Percentiles rank a stretch among this genome's conserved stretches.
Evolutionary conservation across 2,329 filamentous ascomycete species (phyloP).

Genomic region (Fusarium drepaniforme): DNA sequence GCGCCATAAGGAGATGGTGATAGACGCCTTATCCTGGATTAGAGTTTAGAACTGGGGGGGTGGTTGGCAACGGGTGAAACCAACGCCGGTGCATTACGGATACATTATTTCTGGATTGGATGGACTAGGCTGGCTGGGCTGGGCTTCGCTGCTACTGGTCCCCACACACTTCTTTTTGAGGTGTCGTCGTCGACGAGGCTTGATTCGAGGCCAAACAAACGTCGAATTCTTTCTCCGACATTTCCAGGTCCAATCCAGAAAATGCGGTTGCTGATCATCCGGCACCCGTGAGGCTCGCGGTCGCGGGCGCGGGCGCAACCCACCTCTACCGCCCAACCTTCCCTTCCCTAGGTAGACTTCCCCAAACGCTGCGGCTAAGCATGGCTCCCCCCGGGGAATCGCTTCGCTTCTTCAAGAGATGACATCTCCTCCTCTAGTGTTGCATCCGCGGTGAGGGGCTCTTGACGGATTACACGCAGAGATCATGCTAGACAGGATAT

Average conservation of each 20-base stretch:
- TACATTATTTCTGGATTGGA: neutral
- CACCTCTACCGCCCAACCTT: constrained; percentile 5
- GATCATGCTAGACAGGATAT: constrained; percentile 27
- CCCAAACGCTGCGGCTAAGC: constrained; percentile 22
- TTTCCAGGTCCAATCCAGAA: constrained; percentile 33
- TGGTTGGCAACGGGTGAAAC: constrained; percentile 32
- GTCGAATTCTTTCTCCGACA: constrained; percentile 22
- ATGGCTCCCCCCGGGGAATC: constrained; percentile 23
- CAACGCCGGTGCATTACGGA: constrained; percentile 11
- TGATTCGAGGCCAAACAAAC: constrained; percentile 29
- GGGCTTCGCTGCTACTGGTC: neutral
- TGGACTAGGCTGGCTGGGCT: neutral
- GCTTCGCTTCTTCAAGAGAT: neutral
- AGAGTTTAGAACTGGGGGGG: constrained; percentile 33
- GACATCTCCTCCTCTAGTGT: constrained; percentile 12
- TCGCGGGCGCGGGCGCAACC: constrained; percentile 5
- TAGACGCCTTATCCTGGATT: constrained; percentile 25
- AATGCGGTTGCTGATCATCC: constrained; percentile 28
- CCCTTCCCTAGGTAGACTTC: neutral
- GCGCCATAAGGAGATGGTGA: constrained; percentile 25
- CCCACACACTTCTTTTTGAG: constrained; percentile 20
- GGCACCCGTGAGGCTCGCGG: constrained; percentile 25
- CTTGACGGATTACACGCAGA: constrained; percentile 27
- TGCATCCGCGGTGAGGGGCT: constrained; percentile 19
- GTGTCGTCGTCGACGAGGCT: constrained; percentile 4